Evolutionary conservation across 352 stramenopile genomes (phyloP).

Genomic region (Phytophthora fragariaefolia): DNA sequence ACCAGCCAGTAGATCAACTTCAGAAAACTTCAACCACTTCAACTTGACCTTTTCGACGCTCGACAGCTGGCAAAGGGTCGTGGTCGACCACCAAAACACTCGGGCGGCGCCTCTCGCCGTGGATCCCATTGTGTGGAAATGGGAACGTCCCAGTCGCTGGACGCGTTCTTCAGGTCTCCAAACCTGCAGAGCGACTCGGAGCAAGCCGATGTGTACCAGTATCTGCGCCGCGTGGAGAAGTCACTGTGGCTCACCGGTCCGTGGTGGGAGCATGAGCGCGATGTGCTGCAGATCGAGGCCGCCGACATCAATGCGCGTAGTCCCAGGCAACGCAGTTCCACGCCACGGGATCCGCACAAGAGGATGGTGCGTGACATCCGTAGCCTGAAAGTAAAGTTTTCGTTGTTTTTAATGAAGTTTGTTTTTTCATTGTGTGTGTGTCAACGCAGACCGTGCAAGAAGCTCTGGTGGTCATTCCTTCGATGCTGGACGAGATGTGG

Average conservation of each 20-base stretch:
- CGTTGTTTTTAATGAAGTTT: not conserved
- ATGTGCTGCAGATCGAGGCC: constrained; percentile 1
- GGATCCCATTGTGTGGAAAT: constrained; percentile 29
- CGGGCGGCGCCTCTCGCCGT: constrained; percentile 1
- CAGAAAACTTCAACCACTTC: not conserved
- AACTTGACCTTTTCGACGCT: not conserved
- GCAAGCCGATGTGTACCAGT: constrained; percentile 49
- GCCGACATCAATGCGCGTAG: not conserved
- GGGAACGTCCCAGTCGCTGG: constrained; percentile 58
- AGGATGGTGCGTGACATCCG: constrained; percentile 16
- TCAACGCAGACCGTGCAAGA: constrained; percentile 46
- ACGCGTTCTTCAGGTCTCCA: constrained; percentile 51
- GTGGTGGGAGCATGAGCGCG: constrained; percentile 37
- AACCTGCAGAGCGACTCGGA: constrained; percentile 40
- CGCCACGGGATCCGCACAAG: constrained; percentile 33
- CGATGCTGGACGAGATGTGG: constrained; percentile 71
- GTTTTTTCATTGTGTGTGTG: not conserved
- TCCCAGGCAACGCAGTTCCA: constrained; percentile 12
- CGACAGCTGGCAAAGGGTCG: constrained; percentile 8
- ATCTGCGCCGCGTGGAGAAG: constrained; percentile 52
- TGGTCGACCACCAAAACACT: constrained; percentile 8
- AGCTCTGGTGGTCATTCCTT: constrained; percentile 55
- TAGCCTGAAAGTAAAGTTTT: not conserved
- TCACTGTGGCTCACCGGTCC: constrained; percentile 47
- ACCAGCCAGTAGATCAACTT: too few relatives aligned